Evolutionary conservation across 2,329 filamentous ascomycete species (phyloP).

Genomic region (Aureobasidium sp.): DNA sequence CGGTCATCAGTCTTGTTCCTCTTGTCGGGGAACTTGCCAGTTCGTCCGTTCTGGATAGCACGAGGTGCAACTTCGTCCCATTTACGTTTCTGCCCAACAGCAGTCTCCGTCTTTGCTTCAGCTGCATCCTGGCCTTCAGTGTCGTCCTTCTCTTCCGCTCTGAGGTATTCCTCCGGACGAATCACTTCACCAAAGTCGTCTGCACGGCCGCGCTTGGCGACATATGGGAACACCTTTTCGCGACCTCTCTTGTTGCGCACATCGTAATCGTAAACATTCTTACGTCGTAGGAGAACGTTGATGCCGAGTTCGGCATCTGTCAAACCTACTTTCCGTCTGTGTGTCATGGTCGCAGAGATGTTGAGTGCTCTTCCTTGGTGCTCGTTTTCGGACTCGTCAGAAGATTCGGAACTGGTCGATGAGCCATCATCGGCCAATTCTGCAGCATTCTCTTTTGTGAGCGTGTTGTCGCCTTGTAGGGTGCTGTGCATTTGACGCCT

Average conservation of each 20-base stretch:
- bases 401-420: constrained; percentile 75
- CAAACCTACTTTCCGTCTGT: constrained; percentile 78
- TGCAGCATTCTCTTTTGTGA: constrained; percentile 61
- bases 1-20: constrained; percentile 27
- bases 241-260: constrained; percentile 83
- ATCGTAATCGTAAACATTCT: constrained; percentile 88
- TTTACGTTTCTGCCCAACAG: constrained; percentile 82
- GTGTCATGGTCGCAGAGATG: constrained; percentile 73
- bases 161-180: constrained; percentile 83
- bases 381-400: constrained; percentile 80
- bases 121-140: constrained; percentile 56
- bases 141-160: constrained; percentile 82
- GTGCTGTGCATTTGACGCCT: constrained; percentile 81
- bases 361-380: constrained; percentile 89
- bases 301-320: constrained; percentile 87
- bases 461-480: constrained; percentile 57
- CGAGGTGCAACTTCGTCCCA: constrained; percentile 63
- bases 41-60: constrained; percentile 3
- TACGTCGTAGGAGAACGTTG: constrained; percentile 80
- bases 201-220: constrained; percentile 65
- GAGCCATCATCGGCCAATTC: constrained; percentile 52
- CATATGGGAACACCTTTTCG: constrained; percentile 84
- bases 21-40: constrained; percentile 27
- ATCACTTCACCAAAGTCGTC: constrained; percentile 96
- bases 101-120: constrained; percentile 38